Base-by-base conservation (phyloP, 805 yeast genomes). In the Myxozyma mucilagina region DNA sequence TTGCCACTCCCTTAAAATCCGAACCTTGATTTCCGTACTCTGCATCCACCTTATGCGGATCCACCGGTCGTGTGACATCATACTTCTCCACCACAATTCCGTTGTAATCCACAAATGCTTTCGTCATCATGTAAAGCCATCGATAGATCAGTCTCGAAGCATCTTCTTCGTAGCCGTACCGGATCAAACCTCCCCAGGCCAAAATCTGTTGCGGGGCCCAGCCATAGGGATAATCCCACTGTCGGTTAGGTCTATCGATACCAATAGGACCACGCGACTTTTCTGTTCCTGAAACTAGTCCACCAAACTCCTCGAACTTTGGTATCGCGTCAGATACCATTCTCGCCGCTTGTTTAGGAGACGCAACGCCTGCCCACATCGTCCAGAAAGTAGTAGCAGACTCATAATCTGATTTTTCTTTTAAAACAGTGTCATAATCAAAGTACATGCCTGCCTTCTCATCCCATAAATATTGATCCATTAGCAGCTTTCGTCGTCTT, bases 161-260 rank as follows among this genome's bases (percentile, higher is more conserved):
- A 16, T 83, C 82, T 3, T 80, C 83, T 2, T 72, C 73, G 70
- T 79, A 89, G 0, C 92, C 94, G 72, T 93, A 94, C 56, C 85
- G 82, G 34, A 73, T 68, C 38, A 93, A 78, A 0, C 97, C 98
- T 48, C 82, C 82, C 99, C 99, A 93, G 0, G 96, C 93, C 57
- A 93, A 73, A 16, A 93, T 89, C 74, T 93, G 99, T 72, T 94
- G 98, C 2, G 99, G 98, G 0, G 98, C 97, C 99, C 99, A 93
- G 1, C 98, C 98, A 71, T 78, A 90, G 1, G 99, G 99, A 73
- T 87, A 94, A 73, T 93, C 99, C 99, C 99, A 93, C 75, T 93
- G 99, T 73, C 98, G 80, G 11, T 87, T 84, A n/a, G 96, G 97
- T 69, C 90, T 79, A 47, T 82, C 79, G 16, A 88, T 74, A 0